Base-by-base conservation (phyloP, 2,329 filamentous ascomycete genomes). In the Botrytis cinerea region DNA sequence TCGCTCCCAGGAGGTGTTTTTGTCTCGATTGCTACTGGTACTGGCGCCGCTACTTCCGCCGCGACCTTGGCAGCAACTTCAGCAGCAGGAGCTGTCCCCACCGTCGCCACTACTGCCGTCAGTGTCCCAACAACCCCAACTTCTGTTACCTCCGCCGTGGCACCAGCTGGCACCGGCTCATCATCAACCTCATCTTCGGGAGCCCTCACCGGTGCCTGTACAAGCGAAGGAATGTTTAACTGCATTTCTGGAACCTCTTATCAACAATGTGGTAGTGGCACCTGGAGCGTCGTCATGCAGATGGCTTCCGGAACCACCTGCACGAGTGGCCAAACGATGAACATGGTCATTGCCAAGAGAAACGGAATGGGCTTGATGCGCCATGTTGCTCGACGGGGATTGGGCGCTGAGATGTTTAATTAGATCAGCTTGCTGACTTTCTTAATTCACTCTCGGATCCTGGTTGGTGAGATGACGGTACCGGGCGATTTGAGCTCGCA, bases 241-340 rank as follows among this genome's bases (percentile, higher is more conserved):
- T 89, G 87, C 75, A 81, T 88, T 10, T 81, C 79, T 0, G 86
- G 86, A 22, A 81, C 78, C 1, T 83, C 84, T 0, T 89, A 84
- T 84, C 87, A 89, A 80, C 86, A 86, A 66, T 89, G 87, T 73
- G 87, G 84, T 12, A 85, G 84, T 3, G 87, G 87, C 14, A 54
- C 76, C 0, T 89, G 87, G 87, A 86, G 86, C 3, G 77, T 81
- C 0, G 72, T 80, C 2, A 83, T 84, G 74, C 60, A 75, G 0
- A 77, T 89, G 20, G 84, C 87, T 0, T 77, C 80, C 0, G 87
- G 87, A 1, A 86, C 85, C 0, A 77, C 73, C 0, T 89, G 87
- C 79, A 78, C 78, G 1, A 70, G 77, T 0, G 87, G 87, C 0
- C 80, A 86, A 73, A 81, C 82, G 2, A 76, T 80, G 10, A 75